phyloP scores from a whole-genome alignment of 139 green algal species.

The Closterium sp. region DNA sequence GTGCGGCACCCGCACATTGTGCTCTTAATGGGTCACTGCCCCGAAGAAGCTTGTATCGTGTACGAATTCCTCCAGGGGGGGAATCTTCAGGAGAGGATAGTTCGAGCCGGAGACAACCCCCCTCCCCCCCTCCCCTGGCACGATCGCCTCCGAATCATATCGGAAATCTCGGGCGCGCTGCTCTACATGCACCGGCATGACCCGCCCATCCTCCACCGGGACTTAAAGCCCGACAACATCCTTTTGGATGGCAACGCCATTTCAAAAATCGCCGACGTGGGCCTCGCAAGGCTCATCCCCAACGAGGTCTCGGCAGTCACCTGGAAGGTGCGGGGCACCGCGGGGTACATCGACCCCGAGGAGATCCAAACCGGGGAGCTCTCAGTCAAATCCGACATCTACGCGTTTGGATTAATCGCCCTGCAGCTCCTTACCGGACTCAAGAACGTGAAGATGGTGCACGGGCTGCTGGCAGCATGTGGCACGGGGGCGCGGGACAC shows the following conservation, averaged over 20 bases:
- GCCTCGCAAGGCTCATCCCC: constrained; percentile 21
- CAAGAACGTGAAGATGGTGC: not conserved
- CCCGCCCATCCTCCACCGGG: constrained; percentile 15
- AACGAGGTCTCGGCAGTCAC: constrained; percentile 17
- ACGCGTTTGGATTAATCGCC: constrained; percentile 35
- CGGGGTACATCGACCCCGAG: constrained; percentile 46
- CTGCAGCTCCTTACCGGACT: constrained; percentile 35
- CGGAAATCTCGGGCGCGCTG: constrained; percentile 25
- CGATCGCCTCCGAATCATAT: constrained; percentile 31
- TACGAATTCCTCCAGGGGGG: constrained; percentile 60
- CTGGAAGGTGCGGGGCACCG: constrained; percentile 16
- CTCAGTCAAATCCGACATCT: constrained; percentile 21
- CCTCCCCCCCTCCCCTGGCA: constrained; percentile 8
- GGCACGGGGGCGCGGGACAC: constrained; percentile 6
- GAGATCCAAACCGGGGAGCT: constrained; percentile 15
- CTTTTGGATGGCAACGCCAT: constrained; percentile 25
- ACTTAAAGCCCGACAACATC: constrained; percentile 40
- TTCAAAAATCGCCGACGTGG: constrained; percentile 33
- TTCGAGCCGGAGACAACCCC: constrained; percentile 15
- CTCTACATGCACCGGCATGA: constrained; percentile 32
- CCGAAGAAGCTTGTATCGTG: constrained; percentile 58
- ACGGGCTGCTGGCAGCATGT: not conserved
- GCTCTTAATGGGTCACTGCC: constrained; percentile 61
- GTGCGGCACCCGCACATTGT: constrained; percentile 68
- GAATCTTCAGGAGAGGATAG: constrained; percentile 54